These are phyloP conservation scores for Penicillium thymicola DNA, from an alignment of 2,329 filamentous ascomycete genomes.

Conservation along the genomic window DNA sequence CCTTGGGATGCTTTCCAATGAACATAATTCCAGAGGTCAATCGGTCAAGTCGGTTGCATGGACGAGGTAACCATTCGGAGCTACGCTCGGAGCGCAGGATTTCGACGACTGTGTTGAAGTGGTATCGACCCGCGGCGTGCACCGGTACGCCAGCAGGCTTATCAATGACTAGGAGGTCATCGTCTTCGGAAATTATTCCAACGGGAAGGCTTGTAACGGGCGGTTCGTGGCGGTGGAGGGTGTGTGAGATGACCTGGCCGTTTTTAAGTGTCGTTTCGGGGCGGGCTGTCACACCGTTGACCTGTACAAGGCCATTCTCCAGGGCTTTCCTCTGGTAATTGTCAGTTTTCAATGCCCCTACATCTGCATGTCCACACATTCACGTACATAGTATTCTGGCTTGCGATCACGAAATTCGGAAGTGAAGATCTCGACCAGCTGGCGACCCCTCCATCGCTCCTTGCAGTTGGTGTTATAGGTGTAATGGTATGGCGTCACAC, in stretches of 20 bases:
- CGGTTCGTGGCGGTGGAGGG: conserved; percentile 90
- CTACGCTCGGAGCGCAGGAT: conserved; percentile 78
- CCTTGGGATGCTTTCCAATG: conserved; percentile 78
- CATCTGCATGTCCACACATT: conserved; percentile 36
- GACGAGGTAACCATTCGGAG: conserved; percentile 57
- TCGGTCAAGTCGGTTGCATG: conserved; percentile 91
- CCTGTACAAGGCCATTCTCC: conserved; percentile 69
- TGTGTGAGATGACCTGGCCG: conserved; percentile 88
- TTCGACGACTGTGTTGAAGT: conserved; percentile 90
- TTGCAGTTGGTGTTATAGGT: conserved; percentile 53
- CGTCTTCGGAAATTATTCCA: conserved; percentile 81
- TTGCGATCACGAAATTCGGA: conserved; percentile 90
- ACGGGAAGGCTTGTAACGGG: conserved; percentile 81
- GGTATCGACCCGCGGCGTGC: conserved; percentile 91
- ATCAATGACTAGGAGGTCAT: conserved; percentile 92
- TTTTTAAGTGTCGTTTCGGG: conserved; percentile 74
- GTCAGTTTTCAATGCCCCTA: conserved; percentile 6
- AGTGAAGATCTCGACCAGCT: conserved; percentile 81
- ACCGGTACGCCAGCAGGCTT: conserved; percentile 95
- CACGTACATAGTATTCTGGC: conserved; percentile 74
- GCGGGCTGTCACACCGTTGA: conserved; percentile 71
- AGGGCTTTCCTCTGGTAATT: conserved; percentile 65
- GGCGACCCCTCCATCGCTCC: conserved; percentile 81
- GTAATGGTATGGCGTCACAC: conserved; percentile 49
- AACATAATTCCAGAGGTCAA: conserved; percentile 98